Conservation (phyloP, 768 basidiomycete genomes). For the Auricularia sp. region DNA sequence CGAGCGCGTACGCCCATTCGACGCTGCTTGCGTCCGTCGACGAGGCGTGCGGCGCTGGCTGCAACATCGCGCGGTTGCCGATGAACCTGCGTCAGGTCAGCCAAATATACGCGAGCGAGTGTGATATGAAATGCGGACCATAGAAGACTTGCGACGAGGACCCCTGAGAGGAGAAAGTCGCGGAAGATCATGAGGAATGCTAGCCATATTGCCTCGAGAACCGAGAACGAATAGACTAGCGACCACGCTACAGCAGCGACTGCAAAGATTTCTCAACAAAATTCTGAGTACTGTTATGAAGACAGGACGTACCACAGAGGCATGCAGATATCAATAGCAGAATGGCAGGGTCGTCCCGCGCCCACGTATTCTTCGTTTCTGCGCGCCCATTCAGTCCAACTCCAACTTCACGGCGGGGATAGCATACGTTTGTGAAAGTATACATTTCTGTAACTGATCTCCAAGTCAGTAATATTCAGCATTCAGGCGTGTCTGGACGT, state of each 20-base stretch:
- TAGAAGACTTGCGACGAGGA: conserved; percentile 62
- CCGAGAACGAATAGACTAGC: conserved; percentile 60
- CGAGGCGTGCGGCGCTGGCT: conserved; percentile 57
- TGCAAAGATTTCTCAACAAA: conserved; percentile 22
- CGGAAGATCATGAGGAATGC: conserved; percentile 77
- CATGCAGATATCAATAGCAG: conserved; percentile 76
- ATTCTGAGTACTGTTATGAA: background rate
- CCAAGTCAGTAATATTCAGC: conserved; percentile 3
- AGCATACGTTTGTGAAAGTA: conserved; percentile 88
- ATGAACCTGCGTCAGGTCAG: conserved; percentile 39
- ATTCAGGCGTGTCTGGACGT: conserved; percentile 17
- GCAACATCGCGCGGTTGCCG: conserved; percentile 60
- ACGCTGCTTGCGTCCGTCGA: conserved; percentile 43
- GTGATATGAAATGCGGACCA: conserved; percentile 41
- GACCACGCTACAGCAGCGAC: conserved; percentile 83
- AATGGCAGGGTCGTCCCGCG: conserved; percentile 93
- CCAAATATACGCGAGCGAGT: background rate
- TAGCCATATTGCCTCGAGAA: conserved; percentile 47
- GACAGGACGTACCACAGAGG: conserved; percentile 49
- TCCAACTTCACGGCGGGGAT: background rate
- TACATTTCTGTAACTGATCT: conserved; percentile 77
- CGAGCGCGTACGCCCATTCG: conserved; percentile 93
- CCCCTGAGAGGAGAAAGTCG: conserved; percentile 75
- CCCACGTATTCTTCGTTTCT: conserved; percentile 99
- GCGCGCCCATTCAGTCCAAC: conserved; percentile 9